Percentiles rank a stretch among this genome's conserved stretches.
Evolutionary conservation across 2,329 filamentous ascomycete species (phyloP).

Genomic region (Colletotrichum scovillei): DNA sequence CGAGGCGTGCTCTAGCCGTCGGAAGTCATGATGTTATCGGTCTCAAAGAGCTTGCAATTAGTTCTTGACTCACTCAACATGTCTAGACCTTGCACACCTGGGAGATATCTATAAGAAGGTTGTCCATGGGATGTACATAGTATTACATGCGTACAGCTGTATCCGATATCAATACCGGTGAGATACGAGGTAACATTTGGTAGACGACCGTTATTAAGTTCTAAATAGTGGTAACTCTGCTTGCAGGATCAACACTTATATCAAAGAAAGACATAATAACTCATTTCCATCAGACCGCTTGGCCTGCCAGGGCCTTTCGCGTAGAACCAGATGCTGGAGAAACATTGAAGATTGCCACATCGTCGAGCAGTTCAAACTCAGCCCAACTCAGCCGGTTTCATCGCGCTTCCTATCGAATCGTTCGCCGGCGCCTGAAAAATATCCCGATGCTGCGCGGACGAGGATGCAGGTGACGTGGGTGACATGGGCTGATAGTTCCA

Average conservation of each 20-base stretch:
- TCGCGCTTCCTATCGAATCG: background rate
- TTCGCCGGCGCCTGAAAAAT: background rate
- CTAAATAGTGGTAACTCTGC: background rate
- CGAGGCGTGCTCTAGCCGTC: background rate
- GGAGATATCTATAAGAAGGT: no score
- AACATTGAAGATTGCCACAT: background rate
- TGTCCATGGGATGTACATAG: no score
- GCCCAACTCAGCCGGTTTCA: slow-evolving; percentile 21
- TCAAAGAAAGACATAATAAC: background rate
- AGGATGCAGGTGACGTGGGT: background rate
- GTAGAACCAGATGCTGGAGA: background rate
- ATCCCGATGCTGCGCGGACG: background rate
- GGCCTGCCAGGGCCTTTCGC: background rate
- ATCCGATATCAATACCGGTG: no score
- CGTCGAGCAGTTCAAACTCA: background rate
- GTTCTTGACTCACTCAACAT: background rate
- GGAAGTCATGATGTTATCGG: background rate
- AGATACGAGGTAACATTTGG: no score
- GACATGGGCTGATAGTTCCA: background rate
- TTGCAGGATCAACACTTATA: background rate
- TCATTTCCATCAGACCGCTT: background rate
- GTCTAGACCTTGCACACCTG: no score
- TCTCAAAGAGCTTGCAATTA: background rate
- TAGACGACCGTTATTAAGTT: background rate
- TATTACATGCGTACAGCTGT: no score